Evolutionary conservation across 768 basidiomycete species (phyloP).

Genomic region (Suillus subalutaceus): DNA sequence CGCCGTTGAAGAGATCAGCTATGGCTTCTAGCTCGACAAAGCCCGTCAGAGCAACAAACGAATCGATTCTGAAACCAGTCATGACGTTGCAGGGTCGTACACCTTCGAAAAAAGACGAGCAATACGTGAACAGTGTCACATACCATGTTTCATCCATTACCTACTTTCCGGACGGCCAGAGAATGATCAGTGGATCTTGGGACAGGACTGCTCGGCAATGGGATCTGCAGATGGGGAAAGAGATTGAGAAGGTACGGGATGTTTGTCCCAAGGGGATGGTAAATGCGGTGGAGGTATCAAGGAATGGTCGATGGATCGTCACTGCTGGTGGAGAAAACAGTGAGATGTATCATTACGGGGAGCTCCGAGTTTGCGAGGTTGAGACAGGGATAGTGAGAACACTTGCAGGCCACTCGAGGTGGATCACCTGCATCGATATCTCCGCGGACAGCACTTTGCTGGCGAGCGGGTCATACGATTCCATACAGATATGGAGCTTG

Average conservation of each 20-base stretch:
- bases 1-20: not conserved
- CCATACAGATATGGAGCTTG: not conserved
- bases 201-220: not conserved
- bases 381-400: too few species aligned
- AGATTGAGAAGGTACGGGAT: not conserved
- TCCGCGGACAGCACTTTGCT: not conserved
- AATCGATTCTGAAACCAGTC: not conserved
- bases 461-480: not conserved
- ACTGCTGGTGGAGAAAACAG: not conserved
- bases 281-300: not conserved
- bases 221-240: not conserved
- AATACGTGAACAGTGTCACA: rapidly evolving
- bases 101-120: too few species aligned
- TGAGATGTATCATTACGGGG: too few species aligned
- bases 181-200: not conserved
- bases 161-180: not conserved
- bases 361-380: not conserved
- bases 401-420: not conserved
- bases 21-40: not conserved
- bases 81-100: not conserved
- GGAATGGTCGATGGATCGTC: not conserved
- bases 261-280: not conserved
- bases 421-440: not conserved
- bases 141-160: not conserved
- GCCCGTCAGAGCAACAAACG: too few species aligned